Evolutionary conservation across 805 yeast species (phyloP), one percentile per base, ranked within the genome.

Genomic region (Wickerhamiella cacticola): DNA sequence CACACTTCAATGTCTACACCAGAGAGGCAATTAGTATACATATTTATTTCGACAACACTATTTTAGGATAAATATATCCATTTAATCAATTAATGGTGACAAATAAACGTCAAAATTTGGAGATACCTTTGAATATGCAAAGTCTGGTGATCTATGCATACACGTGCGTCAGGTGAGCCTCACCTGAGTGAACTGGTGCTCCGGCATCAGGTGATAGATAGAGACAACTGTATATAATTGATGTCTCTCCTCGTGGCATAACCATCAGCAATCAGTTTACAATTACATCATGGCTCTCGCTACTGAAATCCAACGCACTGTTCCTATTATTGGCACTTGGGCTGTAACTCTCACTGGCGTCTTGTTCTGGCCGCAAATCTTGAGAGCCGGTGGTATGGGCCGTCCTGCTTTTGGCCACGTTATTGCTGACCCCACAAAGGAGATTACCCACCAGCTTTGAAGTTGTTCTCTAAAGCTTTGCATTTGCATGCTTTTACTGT

Each of bases 271-370:
- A 15, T 8, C 9, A 13, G 5, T 15, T 5, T 15, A 31, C 41
- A 21, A 2, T 13, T 21, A 31, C 41, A 36, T 23, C 3, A 40
- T 40, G 43, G 16, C 31, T 15, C 21, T n/a, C 24, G 28, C 29
- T 15, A 33, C 10, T 22, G 46, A 43, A 43, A 16, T 43, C 22
- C 33, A 24, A 25, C 46, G 46, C 18, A 43, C 26, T 31, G 28
- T 19, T 24, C 46, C 46, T 7, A 28, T 26, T 23, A 22, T 43
- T 18, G 41, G 41, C 22, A n/a, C 18, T 35, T 44, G 47, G 47
- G 25, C 41, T 23, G 47, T 35, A 6, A 15, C 41, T 25, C 43
- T 43, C 13, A 29, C 41, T 18, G 39, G 22, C 3, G 45, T 42
- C 15, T 9, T 36, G 23, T 39, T 45, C 28, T 38, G 48, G 48